Percentiles rank a stretch among this genome's conserved stretches.
These are phyloP conservation scores for Metschnikowia drakensbergensis DNA, from an alignment of 805 yeast species.

Conservation along the genomic window DNA sequence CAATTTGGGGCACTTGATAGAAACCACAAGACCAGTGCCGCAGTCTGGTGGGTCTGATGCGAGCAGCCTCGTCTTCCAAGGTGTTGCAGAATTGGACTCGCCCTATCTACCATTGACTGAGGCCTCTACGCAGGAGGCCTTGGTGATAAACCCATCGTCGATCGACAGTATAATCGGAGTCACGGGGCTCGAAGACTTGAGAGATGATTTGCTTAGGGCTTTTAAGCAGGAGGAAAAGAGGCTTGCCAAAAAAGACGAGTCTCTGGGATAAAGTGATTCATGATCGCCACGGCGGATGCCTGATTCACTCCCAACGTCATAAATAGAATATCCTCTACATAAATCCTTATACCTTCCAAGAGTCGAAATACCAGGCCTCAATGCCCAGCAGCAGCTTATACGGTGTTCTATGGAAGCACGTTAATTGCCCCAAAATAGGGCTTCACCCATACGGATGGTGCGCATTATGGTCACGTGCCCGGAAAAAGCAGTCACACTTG, in stretches of 20 bases:
- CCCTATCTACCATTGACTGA: constrained; percentile 5
- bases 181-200: constrained; percentile 44
- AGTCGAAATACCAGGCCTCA: too few species aligned
- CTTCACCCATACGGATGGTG: background rate
- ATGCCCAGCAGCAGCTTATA: too few species aligned
- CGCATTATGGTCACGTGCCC: constrained; percentile 9
- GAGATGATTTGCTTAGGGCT: constrained; percentile 47
- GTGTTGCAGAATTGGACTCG: constrained; percentile 15
- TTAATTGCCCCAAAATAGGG: background rate
- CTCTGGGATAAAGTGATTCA: background rate
- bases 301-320: background rate
- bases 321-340: background rate
- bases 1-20: constrained; percentile 59
- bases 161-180: constrained; percentile 43
- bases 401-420: background rate
- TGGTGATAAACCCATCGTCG: constrained; percentile 44
- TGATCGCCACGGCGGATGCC: background rate
- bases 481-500: constrained; percentile 17
- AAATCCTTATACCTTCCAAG: too few species aligned
- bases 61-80: constrained; percentile 12
- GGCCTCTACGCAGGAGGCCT: constrained; percentile 22
- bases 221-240: constrained; percentile 48
- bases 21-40: constrained; percentile 18
- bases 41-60: constrained; percentile 13
- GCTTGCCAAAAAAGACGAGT: constrained; percentile 9